Conservation (phyloP, 2,329 filamentous ascomycete species). For the Lecanicillium sp. region DNA sequence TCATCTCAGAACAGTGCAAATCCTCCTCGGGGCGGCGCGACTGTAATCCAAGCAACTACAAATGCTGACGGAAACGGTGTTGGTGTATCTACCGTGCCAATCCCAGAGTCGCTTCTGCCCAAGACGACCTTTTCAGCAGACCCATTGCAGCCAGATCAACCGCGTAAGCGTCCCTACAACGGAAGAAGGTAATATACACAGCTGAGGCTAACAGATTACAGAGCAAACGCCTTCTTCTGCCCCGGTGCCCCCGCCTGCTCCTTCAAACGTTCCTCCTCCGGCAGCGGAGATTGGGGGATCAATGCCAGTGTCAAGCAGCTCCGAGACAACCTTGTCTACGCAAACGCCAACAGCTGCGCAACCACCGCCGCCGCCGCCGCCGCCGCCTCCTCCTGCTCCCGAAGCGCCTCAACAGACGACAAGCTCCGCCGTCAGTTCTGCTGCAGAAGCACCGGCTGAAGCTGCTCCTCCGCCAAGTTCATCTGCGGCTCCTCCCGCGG, state of each 20-base stretch:
- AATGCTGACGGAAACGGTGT: constrained; percentile 17
- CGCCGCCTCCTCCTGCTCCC: constrained; percentile 6
- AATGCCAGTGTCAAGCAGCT: not conserved
- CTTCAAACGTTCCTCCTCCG: not conserved
- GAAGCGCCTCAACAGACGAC: not conserved
- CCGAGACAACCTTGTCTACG: too few relatives aligned
- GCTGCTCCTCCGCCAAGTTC: too few relatives aligned
- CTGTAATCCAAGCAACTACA: constrained; percentile 5
- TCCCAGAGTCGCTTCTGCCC: constrained; percentile 16
- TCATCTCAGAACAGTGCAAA: not conserved
- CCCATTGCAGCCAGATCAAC: not conserved
- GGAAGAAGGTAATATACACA: too few relatives aligned
- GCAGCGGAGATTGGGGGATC: too few relatives aligned
- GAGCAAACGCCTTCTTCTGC: constrained; percentile 11
- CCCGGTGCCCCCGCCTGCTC: not conserved
- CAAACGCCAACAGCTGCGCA: not conserved
- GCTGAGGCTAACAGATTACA: too few relatives aligned
- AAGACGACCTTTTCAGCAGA: constrained; percentile 17
- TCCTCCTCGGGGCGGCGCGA: not conserved
- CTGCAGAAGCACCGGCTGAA: constrained; percentile 5
- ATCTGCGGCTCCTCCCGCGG: too few relatives aligned
- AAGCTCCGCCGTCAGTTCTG: constrained; percentile 1
- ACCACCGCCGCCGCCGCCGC: constrained; percentile 8
- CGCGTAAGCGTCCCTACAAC: not conserved
- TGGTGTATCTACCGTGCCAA: constrained; percentile 22